Conservation (phyloP, 352 stramenopile species). For the Globisporangium megalacanthum region DNA sequence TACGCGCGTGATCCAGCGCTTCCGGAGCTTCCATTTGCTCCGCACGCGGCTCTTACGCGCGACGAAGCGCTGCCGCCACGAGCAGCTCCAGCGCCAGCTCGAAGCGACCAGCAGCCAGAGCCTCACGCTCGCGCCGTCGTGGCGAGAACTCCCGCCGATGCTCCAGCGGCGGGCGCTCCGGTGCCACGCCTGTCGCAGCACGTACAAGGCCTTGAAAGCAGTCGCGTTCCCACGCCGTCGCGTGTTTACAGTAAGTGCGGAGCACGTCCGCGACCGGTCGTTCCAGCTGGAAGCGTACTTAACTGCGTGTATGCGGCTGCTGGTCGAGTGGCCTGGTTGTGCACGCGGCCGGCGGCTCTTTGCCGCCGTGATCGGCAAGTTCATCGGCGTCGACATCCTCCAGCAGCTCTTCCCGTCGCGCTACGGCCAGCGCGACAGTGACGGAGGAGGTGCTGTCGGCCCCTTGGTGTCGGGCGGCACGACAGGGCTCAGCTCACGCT, state of each 20-base stretch:
- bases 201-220: constrained; percentile 28
- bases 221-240: constrained; percentile 50
- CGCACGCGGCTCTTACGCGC: constrained; percentile 41
- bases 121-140: constrained; percentile 13
- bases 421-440: constrained; percentile 2
- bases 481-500: constrained; percentile 4
- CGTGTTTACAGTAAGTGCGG: constrained; percentile 32
- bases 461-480: constrained; percentile 2
- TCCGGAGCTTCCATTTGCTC: constrained; percentile 47
- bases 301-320: constrained; percentile 24
- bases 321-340: constrained; percentile 42
- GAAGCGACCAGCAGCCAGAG: constrained; percentile 2
- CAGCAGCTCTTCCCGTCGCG: constrained; percentile 11
- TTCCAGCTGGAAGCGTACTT: constrained; percentile 51
- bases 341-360: constrained; percentile 41
- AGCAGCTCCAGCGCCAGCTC: constrained; percentile 11
- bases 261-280: constrained; percentile 44
- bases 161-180: constrained; percentile 14
- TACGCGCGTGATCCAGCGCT: constrained; percentile 47
- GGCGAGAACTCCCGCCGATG: constrained; percentile 11
- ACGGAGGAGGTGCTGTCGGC: not conserved
- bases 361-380: constrained; percentile 35
- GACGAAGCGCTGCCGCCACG: constrained; percentile 32
- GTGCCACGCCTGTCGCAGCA: constrained; percentile 32
- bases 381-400: constrained; percentile 47